Conservation (phyloP, 208 protist species). For the Herpetomonas muscarum region DNA sequence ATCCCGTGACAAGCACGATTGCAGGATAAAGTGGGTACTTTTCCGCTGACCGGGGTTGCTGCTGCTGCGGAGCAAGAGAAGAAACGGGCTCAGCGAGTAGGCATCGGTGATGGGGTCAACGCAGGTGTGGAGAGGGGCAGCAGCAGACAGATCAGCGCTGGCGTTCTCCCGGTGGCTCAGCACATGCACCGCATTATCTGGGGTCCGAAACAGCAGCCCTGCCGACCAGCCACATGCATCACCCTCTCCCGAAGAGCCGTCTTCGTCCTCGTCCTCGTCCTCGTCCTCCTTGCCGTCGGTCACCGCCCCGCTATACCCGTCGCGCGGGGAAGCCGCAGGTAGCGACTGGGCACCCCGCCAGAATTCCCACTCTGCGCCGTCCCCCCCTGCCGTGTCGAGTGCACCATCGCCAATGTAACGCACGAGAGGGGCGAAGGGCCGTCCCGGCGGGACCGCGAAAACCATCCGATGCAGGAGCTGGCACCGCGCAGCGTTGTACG, state of each 20-base stretch:
- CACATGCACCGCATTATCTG: neutral
- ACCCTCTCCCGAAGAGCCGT: no score
- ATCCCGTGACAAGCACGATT: neutral
- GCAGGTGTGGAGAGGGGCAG: neutral
- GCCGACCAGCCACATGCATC: no score
- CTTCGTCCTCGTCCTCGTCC: no score
- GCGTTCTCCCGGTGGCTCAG: no score
- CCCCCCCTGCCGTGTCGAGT: no score
- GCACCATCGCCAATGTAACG: neutral
- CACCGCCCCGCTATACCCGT: no score
- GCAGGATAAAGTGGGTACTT: neutral
- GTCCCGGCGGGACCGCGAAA: neutral
- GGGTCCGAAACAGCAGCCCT: neutral
- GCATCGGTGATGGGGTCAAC: neutral
- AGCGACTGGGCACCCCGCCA: no score
- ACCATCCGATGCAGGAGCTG: neutral
- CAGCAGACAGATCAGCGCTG: neutral
- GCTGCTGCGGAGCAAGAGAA: neutral
- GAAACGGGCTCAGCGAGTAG: neutral
- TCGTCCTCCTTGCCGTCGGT: no score
- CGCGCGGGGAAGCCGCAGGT: no score
- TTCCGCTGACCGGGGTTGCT: neutral
- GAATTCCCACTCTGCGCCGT: no score
- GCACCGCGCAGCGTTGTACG: slow-evolving; percentile 6
- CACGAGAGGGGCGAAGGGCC: neutral